Base-by-base conservation (phyloP, 73 alveolate genomes). In the Paramecium primaurelia region DNA sequence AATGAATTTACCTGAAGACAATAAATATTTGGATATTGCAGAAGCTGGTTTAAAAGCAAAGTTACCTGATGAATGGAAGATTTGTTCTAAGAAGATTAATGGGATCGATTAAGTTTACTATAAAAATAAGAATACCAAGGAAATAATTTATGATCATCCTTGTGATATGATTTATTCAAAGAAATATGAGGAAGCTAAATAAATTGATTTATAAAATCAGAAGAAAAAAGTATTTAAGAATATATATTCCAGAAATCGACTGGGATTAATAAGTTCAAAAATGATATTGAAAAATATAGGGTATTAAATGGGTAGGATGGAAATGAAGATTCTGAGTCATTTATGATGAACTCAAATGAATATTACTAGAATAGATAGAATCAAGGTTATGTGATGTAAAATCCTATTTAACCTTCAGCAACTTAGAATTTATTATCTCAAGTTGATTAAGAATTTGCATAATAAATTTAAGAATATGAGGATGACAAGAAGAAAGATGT, bases 11-110 rank as follows among this genome's bases (percentile, higher is more conserved):
- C 91, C 91, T 32, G 71, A 80, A 3, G 91, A 80, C 34, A 80
- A 80, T 80, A 20, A 80, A 45, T 80, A 80, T 80, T 80, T 80
- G 58, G 91, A 80, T 80, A 80, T 80, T 32, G 91, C 91, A 38
- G 49, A 36, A 8, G 91, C 91, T 4, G 91, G 91, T 32, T 18
- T 80, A 11, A 80, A 80, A 14, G 91, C 91, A 16, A 20, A 49
- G 14, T 25, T 80, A 22, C 91, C 91, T 12, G 77, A 80, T 2
- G 91, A 80, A 36, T 80, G 91, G 91, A 80, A 80, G 47, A 22
- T 47, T 26, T 80, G 91, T 45, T 47, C 49, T 10, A 80, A 80
- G 58, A 42, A 38, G 28, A 47, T n/a, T n/a, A 80, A 80, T 42
- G 91, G 91, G 2, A 6, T 44, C 9, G 77, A 80, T 22, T 22